Evolutionary conservation across 371 early-diverging fungal genomes (phyloP), one percentile per base, ranked within the genome.

Genomic region (Rhizomucor pusillus): DNA sequence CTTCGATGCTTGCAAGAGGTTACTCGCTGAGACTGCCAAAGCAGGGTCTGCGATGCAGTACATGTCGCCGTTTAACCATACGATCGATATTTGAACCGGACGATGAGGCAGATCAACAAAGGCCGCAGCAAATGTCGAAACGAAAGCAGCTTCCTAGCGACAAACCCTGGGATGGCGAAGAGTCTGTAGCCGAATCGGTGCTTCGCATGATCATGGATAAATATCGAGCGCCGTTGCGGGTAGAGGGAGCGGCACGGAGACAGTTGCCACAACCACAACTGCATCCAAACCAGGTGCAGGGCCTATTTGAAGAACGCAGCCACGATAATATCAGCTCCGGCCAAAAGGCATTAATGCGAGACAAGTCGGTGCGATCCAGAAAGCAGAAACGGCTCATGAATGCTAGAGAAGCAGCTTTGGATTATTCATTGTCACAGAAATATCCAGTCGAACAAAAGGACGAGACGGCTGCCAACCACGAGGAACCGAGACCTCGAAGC

Each of bases 131-230:
- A 41, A 19, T 5, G 11, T 41, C 41, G 11, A 5, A 41, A 12
- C 41, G 5, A 18, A 34, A 56, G 12, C 66, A 66, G 18, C 24
- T 54, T 16, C 58, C 62, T 1, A 39, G 51, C 33, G 68, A 68
- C 18, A 59, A 63, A 34, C 66, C 69, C 2, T 69, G 69, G 66
- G 56, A 61, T 43, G 66, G 66, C 12, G 66, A 69, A 20, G 69
- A 69, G 37, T 57, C 60, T 24, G 63, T 65, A 0, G 43, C 56
- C 2, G 60, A 66, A 48, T 57, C 66, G 3, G 63, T 69, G 23
- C 43, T 69, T 22, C 56, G 69, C 23, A 69, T 69, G 69, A 58
- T 69, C 5, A 60, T 69, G 45, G 69, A 69, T 35, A 69, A 69
- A 52, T 66, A 69, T 43, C 47, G 54, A 29, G 45, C 50, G 18